Evolutionary conservation across 495 filamentous ascomycete genomes (phyloP), one percentile per base, ranked within the genome.

Genomic region (Cudoniella acicularis): DNA sequence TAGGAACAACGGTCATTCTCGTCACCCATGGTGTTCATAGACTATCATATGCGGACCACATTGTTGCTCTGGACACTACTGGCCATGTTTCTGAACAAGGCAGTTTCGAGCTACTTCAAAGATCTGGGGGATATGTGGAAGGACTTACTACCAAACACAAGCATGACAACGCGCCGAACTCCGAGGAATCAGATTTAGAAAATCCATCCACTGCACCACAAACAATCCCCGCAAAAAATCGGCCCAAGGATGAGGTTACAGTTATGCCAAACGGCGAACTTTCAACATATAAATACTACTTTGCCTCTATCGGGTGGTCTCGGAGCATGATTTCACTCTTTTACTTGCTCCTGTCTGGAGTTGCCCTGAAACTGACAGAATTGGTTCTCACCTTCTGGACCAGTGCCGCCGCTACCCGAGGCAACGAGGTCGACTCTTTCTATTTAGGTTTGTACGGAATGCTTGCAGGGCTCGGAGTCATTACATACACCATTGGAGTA

Each of bases 71-170:
- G n/a, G 69, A 75, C 24, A 60, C 64, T n/a, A 63, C 72, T 2
- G 80, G 81, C 16, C 64, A 67, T 6, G 71, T 82, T 22, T 30
- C 49, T 3, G 79, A 83, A 57, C 80, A 83, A 64, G 81, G 81
- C 26, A 74, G 63, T 41, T 84, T 79, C 60, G 63, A 71, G 42
- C 60, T 73, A 27, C 70, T 84, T 25, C 75, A 70, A 48, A 65
- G 66, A n/a, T 66, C 67, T 3, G 73, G 73, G 43, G 78, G 79
- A 10, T 82, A 81, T 56, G 75, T 83, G 0, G 71, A 74, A n/a
- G 76, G 72, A 57, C 75, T 83, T 49, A 68, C 72, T 23, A 36
- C 59, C 1, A 51, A 25, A 13, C 9, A 47, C 11, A 60, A 54
- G 24, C 36, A 11, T 27, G 57, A 60, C 10, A 23, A 24, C 21